These are phyloP conservation scores for Prunus campanulata DNA, from an alignment of 306 rosid genomes.

Conservation along the genomic window DNA sequence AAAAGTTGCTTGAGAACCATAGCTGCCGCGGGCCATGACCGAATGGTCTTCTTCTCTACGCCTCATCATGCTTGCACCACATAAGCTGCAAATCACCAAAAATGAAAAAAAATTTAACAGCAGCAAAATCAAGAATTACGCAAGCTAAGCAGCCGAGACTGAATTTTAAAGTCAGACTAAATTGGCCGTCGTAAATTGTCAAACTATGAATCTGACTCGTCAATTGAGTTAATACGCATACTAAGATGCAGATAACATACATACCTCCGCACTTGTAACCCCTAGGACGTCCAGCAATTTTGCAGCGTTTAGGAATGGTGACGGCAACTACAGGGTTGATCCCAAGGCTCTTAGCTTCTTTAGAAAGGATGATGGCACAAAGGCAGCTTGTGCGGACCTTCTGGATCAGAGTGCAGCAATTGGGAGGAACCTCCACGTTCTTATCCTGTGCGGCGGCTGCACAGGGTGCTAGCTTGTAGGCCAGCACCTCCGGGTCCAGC, in stretches of 20 bases:
- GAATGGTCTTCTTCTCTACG: background rate
- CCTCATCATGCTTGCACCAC: background rate
- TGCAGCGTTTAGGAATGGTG: conserved; percentile 37
- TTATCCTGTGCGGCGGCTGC: background rate
- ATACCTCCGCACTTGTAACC: conserved; percentile 50
- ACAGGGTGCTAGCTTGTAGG: background rate
- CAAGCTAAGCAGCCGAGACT: background rate
- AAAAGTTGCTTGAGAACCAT: background rate
- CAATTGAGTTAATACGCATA: too few relatives aligned
- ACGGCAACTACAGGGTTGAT: conserved; percentile 23
- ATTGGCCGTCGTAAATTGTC: background rate
- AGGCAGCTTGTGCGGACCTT: background rate
- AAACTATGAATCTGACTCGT: background rate
- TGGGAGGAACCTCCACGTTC: background rate
- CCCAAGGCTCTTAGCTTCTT: conserved; percentile 14
- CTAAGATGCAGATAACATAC: too few relatives aligned
- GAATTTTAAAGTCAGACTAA: background rate
- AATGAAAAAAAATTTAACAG: background rate
- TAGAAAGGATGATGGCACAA: conserved; percentile 3
- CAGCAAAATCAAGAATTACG: background rate
- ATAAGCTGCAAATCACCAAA: background rate
- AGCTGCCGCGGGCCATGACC: background rate
- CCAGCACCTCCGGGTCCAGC: background rate
- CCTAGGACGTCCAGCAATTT: conserved; percentile 18
- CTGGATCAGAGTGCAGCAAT: background rate